Evolutionary conservation across 495 filamentous ascomycete species (phyloP), one percentile per base, ranked within the genome.

Genomic region (Hypoxylon perforatum): DNA sequence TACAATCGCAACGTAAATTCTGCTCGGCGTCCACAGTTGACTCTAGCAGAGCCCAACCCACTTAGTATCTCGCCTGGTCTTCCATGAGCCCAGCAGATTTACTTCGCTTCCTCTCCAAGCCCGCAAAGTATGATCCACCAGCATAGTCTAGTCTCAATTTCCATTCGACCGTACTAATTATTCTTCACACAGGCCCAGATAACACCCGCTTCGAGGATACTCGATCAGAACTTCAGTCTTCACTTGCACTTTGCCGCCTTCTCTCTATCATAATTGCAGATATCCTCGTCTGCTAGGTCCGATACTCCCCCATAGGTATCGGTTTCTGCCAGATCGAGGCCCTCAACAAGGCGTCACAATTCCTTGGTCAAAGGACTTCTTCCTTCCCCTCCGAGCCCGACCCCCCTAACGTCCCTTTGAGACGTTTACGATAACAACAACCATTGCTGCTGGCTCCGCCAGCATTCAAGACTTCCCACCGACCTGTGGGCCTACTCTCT

Each of bases 401-500:
- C 93, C 92, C 81, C 93, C 92, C 83, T 97, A 95, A 94, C 91
- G 86, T 85, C 80, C 72, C 76, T 75, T 77, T 71, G 83, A 81
- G 85, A 87, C 86, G 82, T 85, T 81, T 33, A 10, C 56, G 65
- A 72, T n/a, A 69, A 61, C 41, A 67, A 54, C 23, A 17, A 49
- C 33, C 53, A 78, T 74, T 82, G 79, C 70, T 75, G 86, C 88
- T 89, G 86, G 84, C 84, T 80, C 74, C 72, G 80, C 80, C 81
- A 84, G 80, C 83, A 79, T 76, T 72, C 64, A 73, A 47, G 61
- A 71, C 66, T 68, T 70, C 75, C 75, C 80, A 82, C 79, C 76
- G 75, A 84, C 83, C 85, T 88, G 90, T 94, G 92, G 92, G 92
- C 92, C 92, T 93, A 92, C 92, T 93, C 89, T 94, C 90, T 92